A percentile compares a stretch with the other conserved stretches of the same genome.
Evolutionary conservation across 108 stramenopile species (phyloP).

Genomic region (Fragilariopsis cylindrus): DNA sequence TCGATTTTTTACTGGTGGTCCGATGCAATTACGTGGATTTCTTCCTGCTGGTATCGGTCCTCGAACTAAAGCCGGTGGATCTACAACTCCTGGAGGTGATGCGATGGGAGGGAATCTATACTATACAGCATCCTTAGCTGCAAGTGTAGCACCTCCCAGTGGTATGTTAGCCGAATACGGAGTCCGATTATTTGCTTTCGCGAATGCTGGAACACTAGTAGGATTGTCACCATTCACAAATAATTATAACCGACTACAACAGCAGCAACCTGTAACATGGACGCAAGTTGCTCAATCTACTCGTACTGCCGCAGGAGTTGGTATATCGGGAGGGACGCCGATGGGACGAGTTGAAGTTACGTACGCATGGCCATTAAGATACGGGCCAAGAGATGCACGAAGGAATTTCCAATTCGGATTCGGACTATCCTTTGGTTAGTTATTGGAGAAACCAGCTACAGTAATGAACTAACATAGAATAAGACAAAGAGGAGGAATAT

Average conservation of each 20-base stretch:
- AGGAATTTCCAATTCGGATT: slow-evolving; percentile 80
- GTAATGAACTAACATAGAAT: no score
- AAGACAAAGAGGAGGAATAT: no score
- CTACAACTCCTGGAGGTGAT: slow-evolving; percentile 69
- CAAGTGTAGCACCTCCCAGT: slow-evolving; percentile 58
- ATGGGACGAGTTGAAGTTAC: slow-evolving; percentile 77
- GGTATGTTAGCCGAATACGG: slow-evolving; percentile 54
- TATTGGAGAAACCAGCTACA: background rate
- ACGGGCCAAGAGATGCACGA: slow-evolving; percentile 76
- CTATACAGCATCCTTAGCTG: slow-evolving; percentile 66
- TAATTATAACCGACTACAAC: background rate
- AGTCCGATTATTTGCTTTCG: slow-evolving; percentile 74
- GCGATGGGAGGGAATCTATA: slow-evolving; percentile 78
- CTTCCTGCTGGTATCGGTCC: slow-evolving; percentile 82
- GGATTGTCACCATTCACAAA: slow-evolving; percentile 27
- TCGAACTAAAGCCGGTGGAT: slow-evolving; percentile 53
- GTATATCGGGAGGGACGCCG: slow-evolving; percentile 62
- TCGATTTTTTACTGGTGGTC: slow-evolving; percentile 84
- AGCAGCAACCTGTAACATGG: slow-evolving; percentile 11
- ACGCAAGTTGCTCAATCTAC: slow-evolving; percentile 44
- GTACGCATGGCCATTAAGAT: slow-evolving; percentile 80
- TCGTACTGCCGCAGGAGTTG: slow-evolving; percentile 68
- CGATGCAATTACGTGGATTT: slow-evolving; percentile 79
- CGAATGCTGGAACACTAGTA: slow-evolving; percentile 69
- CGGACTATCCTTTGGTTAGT: slow-evolving; percentile 73